Conservation (phyloP, 257 asterid species). For the Petunia axillaris region DNA sequence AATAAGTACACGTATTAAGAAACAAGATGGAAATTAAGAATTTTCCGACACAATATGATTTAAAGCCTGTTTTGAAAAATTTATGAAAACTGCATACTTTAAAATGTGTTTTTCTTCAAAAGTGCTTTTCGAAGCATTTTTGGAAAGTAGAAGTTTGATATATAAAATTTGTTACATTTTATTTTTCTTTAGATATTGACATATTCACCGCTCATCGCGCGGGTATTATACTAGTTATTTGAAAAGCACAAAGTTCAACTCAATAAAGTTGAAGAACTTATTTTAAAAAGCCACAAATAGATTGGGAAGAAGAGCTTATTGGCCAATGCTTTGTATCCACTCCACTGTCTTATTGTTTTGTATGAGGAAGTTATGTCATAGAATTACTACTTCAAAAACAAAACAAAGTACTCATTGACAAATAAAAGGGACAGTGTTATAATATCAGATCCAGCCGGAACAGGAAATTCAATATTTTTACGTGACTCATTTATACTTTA, state of each 20-base stretch:
- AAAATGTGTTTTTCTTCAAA: no score
- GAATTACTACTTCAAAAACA: neutral
- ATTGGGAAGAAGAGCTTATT: neutral
- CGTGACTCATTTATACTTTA: neutral
- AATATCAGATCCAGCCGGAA: neutral
- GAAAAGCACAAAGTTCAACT: neutral
- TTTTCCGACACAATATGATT: no score
- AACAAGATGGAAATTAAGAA: no score
- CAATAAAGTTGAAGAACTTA: neutral
- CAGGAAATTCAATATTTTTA: neutral
- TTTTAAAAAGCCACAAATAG: neutral
- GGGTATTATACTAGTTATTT: no score
- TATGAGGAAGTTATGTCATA: constrained; percentile 1
- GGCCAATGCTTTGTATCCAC: neutral
- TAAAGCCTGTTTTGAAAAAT: no score
- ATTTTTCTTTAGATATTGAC: no score
- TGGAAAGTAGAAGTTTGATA: neutral
- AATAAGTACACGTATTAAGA: no score
- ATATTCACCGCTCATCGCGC: no score
- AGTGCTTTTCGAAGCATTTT: no score
- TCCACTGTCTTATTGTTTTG: constrained; percentile 16
- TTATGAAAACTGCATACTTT: no score
- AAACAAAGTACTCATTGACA: neutral
- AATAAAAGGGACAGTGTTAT: neutral
- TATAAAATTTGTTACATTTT: no score